Evolutionary conservation across 2,329 filamentous ascomycete genomes (phyloP).

Genomic region (Cryphonectria radicalis): DNA sequence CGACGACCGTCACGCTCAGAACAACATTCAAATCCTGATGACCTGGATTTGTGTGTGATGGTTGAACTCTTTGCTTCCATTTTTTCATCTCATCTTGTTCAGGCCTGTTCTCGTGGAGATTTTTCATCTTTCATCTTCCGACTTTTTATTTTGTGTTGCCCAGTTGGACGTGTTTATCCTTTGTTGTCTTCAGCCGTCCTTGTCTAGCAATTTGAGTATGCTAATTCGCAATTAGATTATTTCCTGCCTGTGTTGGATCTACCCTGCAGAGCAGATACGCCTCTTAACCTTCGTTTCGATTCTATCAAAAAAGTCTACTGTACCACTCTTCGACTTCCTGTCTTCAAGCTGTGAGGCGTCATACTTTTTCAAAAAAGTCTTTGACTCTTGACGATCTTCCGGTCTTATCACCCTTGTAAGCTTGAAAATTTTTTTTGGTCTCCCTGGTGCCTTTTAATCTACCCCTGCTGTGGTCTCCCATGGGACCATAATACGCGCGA

Average conservation of each 20-base stretch:
- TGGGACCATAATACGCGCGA: neutral
- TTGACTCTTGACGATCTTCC: slow-evolving; percentile 9
- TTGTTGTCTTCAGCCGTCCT: neutral
- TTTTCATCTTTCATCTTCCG: neutral
- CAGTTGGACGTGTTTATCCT: neutral
- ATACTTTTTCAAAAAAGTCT: slow-evolving; percentile 15
- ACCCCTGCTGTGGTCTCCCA: neutral
- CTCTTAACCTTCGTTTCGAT: neutral
- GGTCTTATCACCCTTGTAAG: neutral
- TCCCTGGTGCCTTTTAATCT: neutral
- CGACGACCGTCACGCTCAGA: neutral
- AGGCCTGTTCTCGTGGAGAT: neutral
- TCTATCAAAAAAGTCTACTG: slow-evolving; percentile 8
- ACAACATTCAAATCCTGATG: neutral
- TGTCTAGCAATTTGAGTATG: neutral
- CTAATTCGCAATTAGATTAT: neutral
- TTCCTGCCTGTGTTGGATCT: neutral
- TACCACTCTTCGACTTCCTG: slow-evolving; percentile 8
- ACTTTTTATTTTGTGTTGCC: neutral
- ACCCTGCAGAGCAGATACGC: slow-evolving; percentile 1
- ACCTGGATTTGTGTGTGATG: neutral
- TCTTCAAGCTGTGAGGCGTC: slow-evolving; percentile 24
- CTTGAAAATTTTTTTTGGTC: neutral
- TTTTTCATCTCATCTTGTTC: neutral
- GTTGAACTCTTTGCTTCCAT: neutral